phyloP scores from a whole-genome alignment of 495 filamentous ascomycete species.

The Pyrenula aspistea region DNA sequence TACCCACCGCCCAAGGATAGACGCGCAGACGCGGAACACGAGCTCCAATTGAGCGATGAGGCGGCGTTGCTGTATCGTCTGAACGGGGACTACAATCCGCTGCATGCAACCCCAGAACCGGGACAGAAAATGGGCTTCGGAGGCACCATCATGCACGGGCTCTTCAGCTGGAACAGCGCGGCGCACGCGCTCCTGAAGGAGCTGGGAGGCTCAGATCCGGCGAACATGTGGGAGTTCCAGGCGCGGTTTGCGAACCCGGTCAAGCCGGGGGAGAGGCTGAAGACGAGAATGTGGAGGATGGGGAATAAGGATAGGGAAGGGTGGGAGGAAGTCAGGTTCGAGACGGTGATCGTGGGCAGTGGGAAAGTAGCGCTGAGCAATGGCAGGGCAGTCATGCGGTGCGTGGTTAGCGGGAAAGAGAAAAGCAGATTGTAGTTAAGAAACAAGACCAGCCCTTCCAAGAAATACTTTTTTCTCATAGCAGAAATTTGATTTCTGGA shows the following conservation, averaged over 20 bases:
- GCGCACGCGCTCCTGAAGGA: slow-evolving; percentile 62
- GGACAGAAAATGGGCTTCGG: slow-evolving; percentile 84
- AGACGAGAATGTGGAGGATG: slow-evolving; percentile 35
- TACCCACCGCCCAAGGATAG: slow-evolving; percentile 61
- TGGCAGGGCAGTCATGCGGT: slow-evolving; percentile 67
- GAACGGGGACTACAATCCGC: slow-evolving; percentile 87
- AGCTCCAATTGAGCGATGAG: slow-evolving; percentile 53
- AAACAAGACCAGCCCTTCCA: not conserved
- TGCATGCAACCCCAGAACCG: slow-evolving; percentile 74
- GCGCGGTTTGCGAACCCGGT: slow-evolving; percentile 80
- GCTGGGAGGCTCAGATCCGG: slow-evolving; percentile 63
- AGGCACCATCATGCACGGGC: slow-evolving; percentile 77
- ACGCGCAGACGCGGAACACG: slow-evolving; percentile 62
- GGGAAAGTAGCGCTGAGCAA: slow-evolving; percentile 76
- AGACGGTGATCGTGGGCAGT: slow-evolving; percentile 51
- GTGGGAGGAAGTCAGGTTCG: slow-evolving; percentile 73
- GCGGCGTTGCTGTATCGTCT: slow-evolving; percentile 68
- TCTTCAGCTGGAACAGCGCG: slow-evolving; percentile 74
- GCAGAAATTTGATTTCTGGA: too few relatives aligned
- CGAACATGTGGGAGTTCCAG: slow-evolving; percentile 75
- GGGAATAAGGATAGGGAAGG: slow-evolving; percentile 49
- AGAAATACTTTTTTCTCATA: too few relatives aligned
- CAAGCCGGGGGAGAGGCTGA: slow-evolving; percentile 49
- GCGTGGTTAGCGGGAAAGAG: slow-evolving; percentile 23
- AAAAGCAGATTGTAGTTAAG: slow-evolving; percentile 60